Evolutionary conservation across 164 flowering plant species (phyloP).

Genomic region (Euptelea pleiosperma): DNA sequence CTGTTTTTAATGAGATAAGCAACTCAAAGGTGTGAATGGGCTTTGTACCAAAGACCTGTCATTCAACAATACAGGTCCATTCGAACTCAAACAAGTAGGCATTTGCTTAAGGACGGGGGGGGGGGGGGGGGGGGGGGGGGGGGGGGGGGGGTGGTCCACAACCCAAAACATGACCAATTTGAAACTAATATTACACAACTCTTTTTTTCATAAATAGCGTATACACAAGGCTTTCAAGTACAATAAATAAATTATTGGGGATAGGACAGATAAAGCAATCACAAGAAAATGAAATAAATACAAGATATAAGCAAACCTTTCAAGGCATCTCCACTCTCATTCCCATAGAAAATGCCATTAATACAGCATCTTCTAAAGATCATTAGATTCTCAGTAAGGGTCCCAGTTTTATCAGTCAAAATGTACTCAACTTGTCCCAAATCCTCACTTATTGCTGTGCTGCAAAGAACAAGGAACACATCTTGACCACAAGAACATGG

Average conservation of each 20-base stretch:
- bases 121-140: too few species aligned
- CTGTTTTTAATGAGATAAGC: background rate
- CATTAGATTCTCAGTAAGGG: constrained; percentile 94
- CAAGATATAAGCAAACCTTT: constrained; percentile 53
- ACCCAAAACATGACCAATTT: background rate
- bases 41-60: background rate
- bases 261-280: background rate
- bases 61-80: background rate
- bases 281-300: background rate
- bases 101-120: background rate
- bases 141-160: too few species aligned
- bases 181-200: too few species aligned
- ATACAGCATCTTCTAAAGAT: constrained; percentile 92
- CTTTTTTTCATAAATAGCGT: too few species aligned
- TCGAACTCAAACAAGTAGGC: background rate
- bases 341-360: constrained; percentile 73
- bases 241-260: background rate
- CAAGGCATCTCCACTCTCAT: constrained; percentile 87
- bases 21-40: background rate
- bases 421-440: constrained; percentile 99
- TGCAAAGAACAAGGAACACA: constrained; percentile 47
- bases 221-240: constrained; percentile 1
- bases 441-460: constrained; percentile 99
- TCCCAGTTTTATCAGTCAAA: constrained; percentile 98
- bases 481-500: constrained; percentile 17